Evolutionary conservation across 768 basidiomycete species (phyloP), one percentile per base, ranked within the genome.

Genomic region (Podaxis sp.): DNA sequence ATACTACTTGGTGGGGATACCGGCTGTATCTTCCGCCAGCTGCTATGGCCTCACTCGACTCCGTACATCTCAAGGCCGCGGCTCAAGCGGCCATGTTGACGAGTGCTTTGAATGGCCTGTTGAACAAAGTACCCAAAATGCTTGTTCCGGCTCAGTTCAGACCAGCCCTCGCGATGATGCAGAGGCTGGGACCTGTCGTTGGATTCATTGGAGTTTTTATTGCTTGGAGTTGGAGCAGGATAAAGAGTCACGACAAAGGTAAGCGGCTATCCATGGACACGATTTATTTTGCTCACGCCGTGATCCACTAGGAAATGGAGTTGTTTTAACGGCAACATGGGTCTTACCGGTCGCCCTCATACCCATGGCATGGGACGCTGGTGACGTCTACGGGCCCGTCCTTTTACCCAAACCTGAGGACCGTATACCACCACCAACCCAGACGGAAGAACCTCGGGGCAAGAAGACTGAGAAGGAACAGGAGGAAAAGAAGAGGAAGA

Each of bases 301-400:
- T 9, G 32, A 32, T 65, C 46, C 61, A 21, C 27, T 54, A 89
- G 90, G 90, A 0, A 76, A 89, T 63, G 91, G 91, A 1, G 87
- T 93, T n/a, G 85, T 89, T 50, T 71, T 93, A 62, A 89, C 86
- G 7, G 91, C 91, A 35, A 90, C 91, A 13, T 93, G 91, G 91
- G 71, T 93, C 47, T 74, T 92, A 18, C 89, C 91, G 16, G 81
- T 92, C 28, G 84, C 88, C 4, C 74, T 93, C 55, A 78, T 93
- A 35, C 90, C 91, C 4, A 83, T 87, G 64, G 78, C 88, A 1
- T 90, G 90, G 89, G 84, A 90, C 51, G 78, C 75, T n/a, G 77
- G 76, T 5, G 70, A 72, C 59, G 76, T 77, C 48, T 72, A 72
- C 42, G 72, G 76, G 4, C 76, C 77, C 25, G 53, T 61, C 23